These are phyloP conservation scores for Zymoseptoria passerinii DNA, from an alignment of 2,329 filamentous ascomycete species.

Conservation along the genomic window DNA sequence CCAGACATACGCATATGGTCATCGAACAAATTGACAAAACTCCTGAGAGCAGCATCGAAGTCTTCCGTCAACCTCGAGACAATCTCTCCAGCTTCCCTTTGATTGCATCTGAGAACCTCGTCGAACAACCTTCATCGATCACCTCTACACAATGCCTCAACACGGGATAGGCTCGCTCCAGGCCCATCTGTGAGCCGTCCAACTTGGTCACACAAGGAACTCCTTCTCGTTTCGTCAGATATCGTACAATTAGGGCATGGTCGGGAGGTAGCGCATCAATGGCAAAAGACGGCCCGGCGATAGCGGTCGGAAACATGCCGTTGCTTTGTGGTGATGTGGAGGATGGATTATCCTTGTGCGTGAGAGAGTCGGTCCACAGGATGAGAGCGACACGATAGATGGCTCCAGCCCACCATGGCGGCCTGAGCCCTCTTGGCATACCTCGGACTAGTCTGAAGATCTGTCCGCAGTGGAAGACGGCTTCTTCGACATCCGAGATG, in stretches of 20 bases:
- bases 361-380: constrained; percentile 55
- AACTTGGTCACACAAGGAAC: constrained; percentile 44
- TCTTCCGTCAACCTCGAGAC: constrained; percentile 23
- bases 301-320: constrained; percentile 28
- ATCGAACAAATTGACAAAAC: background rate
- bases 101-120: constrained; percentile 48
- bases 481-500: constrained; percentile 55
- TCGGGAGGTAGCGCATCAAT: constrained; percentile 45
- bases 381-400: constrained; percentile 59
- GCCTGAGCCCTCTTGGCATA: constrained; percentile 53
- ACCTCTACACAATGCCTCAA: constrained; percentile 46
- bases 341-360: constrained; percentile 37
- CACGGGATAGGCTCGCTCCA: constrained; percentile 43
- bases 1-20: background rate
- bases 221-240: constrained; percentile 47
- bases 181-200: constrained; percentile 40
- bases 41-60: background rate
- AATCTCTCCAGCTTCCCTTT: constrained; percentile 45
- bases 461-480: constrained; percentile 60
- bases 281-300: constrained; percentile 37
- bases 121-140: constrained; percentile 45
- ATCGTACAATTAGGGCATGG: constrained; percentile 44
- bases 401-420: constrained; percentile 63
- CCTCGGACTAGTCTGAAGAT: constrained; percentile 52
- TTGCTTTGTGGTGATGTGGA: constrained; percentile 26